A percentile compares a stretch with the other conserved stretches of the same genome.
phyloP scores from a whole-genome alignment of 805 yeast genomes.

The Saccharomycopsis javanensis region DNA sequence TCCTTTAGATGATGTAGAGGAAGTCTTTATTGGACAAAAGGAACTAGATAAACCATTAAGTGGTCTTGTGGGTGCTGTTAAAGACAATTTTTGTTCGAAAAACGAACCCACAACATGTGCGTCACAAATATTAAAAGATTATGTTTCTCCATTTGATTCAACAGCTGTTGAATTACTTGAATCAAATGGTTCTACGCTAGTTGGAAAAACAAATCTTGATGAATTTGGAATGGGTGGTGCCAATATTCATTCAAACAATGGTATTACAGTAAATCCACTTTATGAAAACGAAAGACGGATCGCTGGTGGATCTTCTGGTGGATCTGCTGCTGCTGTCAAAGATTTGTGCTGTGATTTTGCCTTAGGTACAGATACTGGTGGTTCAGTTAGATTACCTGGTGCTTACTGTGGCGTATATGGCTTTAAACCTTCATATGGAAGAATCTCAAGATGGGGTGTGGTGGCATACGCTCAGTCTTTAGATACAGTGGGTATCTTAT shows the following conservation, averaged over 20 bases:
- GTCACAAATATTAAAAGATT: conserved; percentile 51
- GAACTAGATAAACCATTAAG: conserved; percentile 21
- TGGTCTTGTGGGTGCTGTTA: conserved; percentile 40
- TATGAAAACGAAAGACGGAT: conserved; percentile 31
- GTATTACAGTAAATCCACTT: conserved; percentile 49
- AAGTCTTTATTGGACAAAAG: background rate
- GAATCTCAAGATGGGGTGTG: conserved; percentile 87
- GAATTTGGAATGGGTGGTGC: conserved; percentile 97
- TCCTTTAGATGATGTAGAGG: conserved; percentile 16
- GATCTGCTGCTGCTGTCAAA: conserved; percentile 89
- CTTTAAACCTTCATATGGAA: conserved; percentile 89
- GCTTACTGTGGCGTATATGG: conserved; percentile 78
- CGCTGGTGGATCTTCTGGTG: conserved; percentile 94
- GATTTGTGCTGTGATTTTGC: conserved; percentile 61
- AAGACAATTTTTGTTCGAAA: conserved; percentile 72
- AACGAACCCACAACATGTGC: conserved; percentile 70
- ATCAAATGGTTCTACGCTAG: conserved; percentile 36
- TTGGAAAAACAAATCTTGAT: conserved; percentile 88
- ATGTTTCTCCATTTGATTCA: conserved; percentile 71
- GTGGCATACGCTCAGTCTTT: conserved; percentile 87
- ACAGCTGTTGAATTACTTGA: conserved; percentile 54
- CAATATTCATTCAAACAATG: conserved; percentile 45
- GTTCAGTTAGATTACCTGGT: conserved; percentile 88
- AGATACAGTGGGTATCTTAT: conserved; percentile 85
- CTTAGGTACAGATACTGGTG: conserved; percentile 96